Base-by-base conservation (phyloP, 1,284 basidiomycete genomes). In the Apiotrichum sp. region DNA sequence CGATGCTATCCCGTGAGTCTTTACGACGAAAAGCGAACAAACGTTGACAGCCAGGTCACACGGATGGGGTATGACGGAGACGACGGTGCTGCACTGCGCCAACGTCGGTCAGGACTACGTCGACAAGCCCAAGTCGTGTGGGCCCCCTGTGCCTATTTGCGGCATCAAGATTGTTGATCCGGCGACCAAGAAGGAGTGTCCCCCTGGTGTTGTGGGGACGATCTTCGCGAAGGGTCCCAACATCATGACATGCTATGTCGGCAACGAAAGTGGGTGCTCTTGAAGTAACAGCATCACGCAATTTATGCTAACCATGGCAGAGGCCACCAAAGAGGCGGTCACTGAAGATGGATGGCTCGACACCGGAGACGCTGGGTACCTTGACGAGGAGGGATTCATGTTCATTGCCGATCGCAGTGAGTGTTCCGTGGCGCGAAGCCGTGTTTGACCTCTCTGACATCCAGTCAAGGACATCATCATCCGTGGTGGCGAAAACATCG, bases 341-440 rank as follows among this genome's bases (percentile, higher is more conserved):
- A 68, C 70, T 53, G n/a, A 38, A 6, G 68, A 72, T 34, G 71
- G 72, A 29, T 74, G 72, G 72, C 58, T 74, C 16, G 67, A 72
- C 59, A 70, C 72, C 1, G 72, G 72, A 8, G 72, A 74, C 65
- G 59, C 65, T 0, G 72, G 62, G 3, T 65, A 52, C 47, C 43
- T 73, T 4, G 71, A 73, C 51, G 54, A 62, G 7, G 71, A 72
- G 3, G 71, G 68, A 6, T 71, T 66, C 54, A 40, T 74, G 36
- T 71, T 63, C 52, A 70, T 74, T 51, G 59, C 65, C 22, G 72
- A 74, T 56, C 55, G 72, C 14, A 50, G 56, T 57, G 39, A 31
- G 52, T 47, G 35, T 6, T 11, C 7, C 35, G 35, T 6, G 35
- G 11, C 35, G 35, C 6, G 35, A 36, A 36, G 6, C 35, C n/a